Conservation (phyloP, 371 early-diverging fungal species). For the Basidiobolus meristosporus region DNA sequence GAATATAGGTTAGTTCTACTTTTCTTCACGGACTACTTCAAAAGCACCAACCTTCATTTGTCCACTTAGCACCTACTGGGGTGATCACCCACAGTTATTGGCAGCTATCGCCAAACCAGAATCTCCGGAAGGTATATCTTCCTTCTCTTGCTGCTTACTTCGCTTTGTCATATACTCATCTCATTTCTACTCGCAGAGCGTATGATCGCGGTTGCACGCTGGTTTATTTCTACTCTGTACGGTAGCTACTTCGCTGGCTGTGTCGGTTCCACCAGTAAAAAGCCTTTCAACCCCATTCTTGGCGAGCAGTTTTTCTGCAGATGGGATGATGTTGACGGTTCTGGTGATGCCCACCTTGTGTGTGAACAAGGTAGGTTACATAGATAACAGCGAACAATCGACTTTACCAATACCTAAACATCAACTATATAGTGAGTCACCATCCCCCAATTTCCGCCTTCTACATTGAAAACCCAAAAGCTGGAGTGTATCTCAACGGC, state of each 20-base stretch:
- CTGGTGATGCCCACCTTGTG: constrained; percentile 51
- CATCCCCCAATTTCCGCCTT: constrained; percentile 89
- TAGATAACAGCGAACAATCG: too few species aligned
- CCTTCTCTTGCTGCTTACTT: too few species aligned
- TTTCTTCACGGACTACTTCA: too few species aligned
- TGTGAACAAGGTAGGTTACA: constrained; percentile 46
- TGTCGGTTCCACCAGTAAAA: constrained; percentile 20
- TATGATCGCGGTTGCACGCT: constrained; percentile 44
- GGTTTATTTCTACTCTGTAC: constrained; percentile 61
- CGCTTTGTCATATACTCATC: not conserved
- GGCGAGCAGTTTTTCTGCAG: constrained; percentile 82
- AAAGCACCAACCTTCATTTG: too few species aligned
- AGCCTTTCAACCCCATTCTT: constrained; percentile 92
- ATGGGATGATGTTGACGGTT: constrained; percentile 48
- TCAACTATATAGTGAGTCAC: constrained; percentile 46
- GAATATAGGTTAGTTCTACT: constrained; percentile 45
- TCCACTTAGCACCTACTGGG: constrained; percentile 50
- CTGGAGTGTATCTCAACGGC: constrained; percentile 36
- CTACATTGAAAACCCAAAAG: constrained; percentile 46
- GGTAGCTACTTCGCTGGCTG: constrained; percentile 47
- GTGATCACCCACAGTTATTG: constrained; percentile 50
- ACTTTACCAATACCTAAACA: too few species aligned
- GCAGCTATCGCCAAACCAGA: constrained; percentile 30
- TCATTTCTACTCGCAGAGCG: constrained; percentile 18
- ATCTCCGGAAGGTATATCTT: constrained; percentile 18